Evolutionary conservation across 768 basidiomycete species (phyloP).

Genomic region (Roridomyces roridus): DNA sequence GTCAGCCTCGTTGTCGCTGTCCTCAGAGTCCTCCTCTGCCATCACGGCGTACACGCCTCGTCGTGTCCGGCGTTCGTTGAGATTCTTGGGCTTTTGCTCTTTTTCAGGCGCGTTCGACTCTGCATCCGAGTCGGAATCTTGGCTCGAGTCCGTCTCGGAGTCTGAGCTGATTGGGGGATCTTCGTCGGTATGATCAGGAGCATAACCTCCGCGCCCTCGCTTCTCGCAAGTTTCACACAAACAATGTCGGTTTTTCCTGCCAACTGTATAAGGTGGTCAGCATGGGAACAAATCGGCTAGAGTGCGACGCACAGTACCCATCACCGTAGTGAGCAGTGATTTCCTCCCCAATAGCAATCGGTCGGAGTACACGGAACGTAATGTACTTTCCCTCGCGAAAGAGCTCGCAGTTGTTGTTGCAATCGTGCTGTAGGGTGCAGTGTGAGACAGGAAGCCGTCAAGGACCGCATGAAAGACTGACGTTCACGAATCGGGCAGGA

Average conservation of each 20-base stretch:
- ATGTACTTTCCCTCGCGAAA: conserved; percentile 90
- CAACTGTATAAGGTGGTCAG: conserved; percentile 38
- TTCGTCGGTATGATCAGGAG: conserved; percentile 58
- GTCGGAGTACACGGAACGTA: conserved; percentile 83
- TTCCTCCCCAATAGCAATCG: conserved; percentile 83
- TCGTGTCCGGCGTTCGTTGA: conserved; percentile 82
- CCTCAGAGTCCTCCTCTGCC: conserved; percentile 65
- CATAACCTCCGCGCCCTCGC: conserved; percentile 77
- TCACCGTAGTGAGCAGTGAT: conserved; percentile 92
- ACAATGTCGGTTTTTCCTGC: conserved; percentile 65
- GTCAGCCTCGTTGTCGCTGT: conserved; percentile 63
- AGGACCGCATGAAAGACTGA: conserved; percentile 47
- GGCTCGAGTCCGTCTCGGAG: conserved; percentile 55
- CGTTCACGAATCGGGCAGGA: conserved; percentile 92
- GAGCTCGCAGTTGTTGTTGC: conserved; percentile 87
- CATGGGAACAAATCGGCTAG: conserved; percentile 23
- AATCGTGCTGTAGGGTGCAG: conserved; percentile 72
- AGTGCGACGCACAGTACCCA: conserved; percentile 73
- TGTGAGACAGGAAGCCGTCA: conserved; percentile 21
- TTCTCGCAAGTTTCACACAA: conserved; percentile 89
- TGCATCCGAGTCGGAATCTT: conserved; percentile 49
- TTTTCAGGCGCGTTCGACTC: conserved; percentile 39
- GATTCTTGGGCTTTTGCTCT: conserved; percentile 43
- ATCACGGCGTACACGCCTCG: conserved; percentile 82
- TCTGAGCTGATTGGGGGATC: conserved; percentile 50